These are phyloP conservation scores for Fusarium sp. DNA, from an alignment of 2,329 filamentous ascomycete genomes.

Conservation along the genomic window DNA sequence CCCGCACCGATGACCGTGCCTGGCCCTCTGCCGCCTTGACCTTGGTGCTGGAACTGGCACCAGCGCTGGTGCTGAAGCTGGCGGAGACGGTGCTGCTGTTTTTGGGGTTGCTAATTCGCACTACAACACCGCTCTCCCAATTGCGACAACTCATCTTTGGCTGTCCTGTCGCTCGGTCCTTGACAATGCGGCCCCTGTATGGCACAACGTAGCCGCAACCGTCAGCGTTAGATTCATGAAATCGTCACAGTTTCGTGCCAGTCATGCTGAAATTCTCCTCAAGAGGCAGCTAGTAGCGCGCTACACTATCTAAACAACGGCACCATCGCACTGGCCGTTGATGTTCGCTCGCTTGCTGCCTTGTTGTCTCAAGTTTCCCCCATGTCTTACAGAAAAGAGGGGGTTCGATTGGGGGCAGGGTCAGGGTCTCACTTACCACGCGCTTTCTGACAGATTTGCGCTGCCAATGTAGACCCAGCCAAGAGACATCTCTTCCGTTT, in stretches of 20 bases:
- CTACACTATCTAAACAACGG: constrained; percentile 15
- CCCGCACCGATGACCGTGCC: constrained; percentile 29
- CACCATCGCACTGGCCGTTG: constrained; percentile 32
- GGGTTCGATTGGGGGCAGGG: background rate
- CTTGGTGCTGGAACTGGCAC: constrained; percentile 12
- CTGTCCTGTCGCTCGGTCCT: constrained; percentile 71
- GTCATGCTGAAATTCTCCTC: constrained; percentile 23
- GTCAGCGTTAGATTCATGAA: constrained; percentile 38
- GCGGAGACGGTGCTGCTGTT: constrained; percentile 23
- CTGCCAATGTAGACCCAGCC: constrained; percentile 90
- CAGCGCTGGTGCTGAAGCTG: constrained; percentile 16
- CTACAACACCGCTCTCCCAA: constrained; percentile 92
- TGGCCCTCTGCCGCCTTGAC: constrained; percentile 31
- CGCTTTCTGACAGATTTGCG: constrained; percentile 91
- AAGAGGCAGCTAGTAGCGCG: constrained; percentile 28
- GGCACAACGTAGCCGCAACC: constrained; percentile 26
- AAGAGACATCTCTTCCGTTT: constrained; percentile 34
- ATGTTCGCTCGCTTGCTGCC: constrained; percentile 33
- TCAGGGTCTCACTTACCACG: constrained; percentile 69
- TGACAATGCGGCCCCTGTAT: constrained; percentile 77
- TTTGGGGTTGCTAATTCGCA: constrained; percentile 61
- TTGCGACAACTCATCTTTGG: constrained; percentile 86
- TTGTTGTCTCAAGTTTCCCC: constrained; percentile 35
- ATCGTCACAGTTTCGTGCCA: constrained; percentile 32
- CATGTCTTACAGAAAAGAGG: constrained; percentile 35